Percentiles rank a stretch among this genome's conserved stretches.
phyloP scores from a whole-genome alignment of 228 moss, liverwort and hornwort genomes.

The Sphagnum fallax region DNA sequence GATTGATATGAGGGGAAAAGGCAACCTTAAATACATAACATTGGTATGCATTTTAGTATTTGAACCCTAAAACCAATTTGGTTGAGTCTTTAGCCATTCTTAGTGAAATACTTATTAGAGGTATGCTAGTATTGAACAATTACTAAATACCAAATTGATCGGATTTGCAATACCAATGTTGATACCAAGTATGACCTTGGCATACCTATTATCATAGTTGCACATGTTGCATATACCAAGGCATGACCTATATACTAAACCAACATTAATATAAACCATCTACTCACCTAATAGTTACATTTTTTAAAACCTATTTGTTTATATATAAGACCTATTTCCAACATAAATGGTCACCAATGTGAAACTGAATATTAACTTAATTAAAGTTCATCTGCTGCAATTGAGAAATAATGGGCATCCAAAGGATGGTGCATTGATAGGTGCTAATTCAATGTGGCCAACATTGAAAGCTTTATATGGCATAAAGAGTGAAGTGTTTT shows the following conservation, averaged over 20 bases:
- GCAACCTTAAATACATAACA: not conserved
- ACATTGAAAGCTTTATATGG: no score
- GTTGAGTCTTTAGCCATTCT: not conserved
- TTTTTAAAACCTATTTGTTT: no score
- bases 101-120: not conserved
- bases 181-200: not conserved
- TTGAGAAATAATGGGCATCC: no score
- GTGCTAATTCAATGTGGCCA: no score
- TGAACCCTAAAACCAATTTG: not conserved
- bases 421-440: no score
- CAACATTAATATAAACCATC: not conserved
- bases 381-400: no score
- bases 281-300: no score
- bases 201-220: no score
- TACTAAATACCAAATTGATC: not conserved
- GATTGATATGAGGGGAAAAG: not conserved
- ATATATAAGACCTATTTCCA: no score
- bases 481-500: no score
- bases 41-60: not conserved
- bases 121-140: not conserved
- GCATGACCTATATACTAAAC: not conserved
- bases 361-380: no score
- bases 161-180: not conserved
- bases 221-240: not conserved
- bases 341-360: no score